Base-by-base conservation (phyloP, 345 rosid genomes). In the Fremontodendron californicum region DNA sequence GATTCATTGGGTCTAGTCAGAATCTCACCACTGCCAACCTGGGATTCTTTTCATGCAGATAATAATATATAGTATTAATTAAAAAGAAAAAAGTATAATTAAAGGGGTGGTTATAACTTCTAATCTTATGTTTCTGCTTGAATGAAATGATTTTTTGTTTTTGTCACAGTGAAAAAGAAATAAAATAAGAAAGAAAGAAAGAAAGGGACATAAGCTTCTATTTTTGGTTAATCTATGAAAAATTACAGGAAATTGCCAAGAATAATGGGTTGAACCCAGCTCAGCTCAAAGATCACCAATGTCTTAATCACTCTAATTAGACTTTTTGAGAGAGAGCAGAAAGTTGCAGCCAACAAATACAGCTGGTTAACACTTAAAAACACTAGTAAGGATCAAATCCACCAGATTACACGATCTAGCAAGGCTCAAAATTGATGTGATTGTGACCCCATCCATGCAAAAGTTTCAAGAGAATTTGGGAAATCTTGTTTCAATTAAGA, bases 311-410 rank as follows among this genome's bases (percentile, higher is more conserved):
- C 84, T 84, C 39, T 64, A 73, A 81, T 82, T 81, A 80, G 88
- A 86, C 87, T 83, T 85, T 79, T 73, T 61, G 19, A 4, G 13
- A 74, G 19, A 21, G 73, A 75, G 49, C 46, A 68, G 21, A 40
- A 39, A 35, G 27, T 43, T n/a, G 19, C 45, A n/a, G 57, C 78
- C 87, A 85, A 68, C 93, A 86, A 19, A 83, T 77, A 83, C 97
- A 94, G 96, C 98, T 92, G 96, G 92, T 90, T 86, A 92, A 86
- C 94, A 29, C 37, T 29, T 25, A 27, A 25, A 25, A 11, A 23
- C 61, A 85, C 79, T 63, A 77, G 54, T 46, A 79, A 88, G 75
- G 78, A 79, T 86, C 88, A 85, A 86, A 90, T 85, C 87, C 75
- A 55, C 62, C 21, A 51, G 79, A 89, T 89, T 86, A 83, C 80